Conservation (phyloP, 2,329 filamentous ascomycete genomes). For the Ophiocordyceps camponoti-saundersi region DNA sequence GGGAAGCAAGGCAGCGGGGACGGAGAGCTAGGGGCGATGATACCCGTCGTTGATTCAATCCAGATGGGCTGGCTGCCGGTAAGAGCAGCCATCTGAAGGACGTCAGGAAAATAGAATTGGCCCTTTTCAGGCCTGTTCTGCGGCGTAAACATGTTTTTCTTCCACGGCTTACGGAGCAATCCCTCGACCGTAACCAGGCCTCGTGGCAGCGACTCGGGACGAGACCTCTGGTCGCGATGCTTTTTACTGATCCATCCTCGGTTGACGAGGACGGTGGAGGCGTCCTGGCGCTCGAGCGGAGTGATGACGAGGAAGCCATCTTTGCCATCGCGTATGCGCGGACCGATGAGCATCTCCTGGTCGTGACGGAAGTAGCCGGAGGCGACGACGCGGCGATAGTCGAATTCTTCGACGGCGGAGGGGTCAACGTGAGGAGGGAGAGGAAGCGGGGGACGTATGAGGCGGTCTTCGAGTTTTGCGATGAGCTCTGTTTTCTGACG, state of each 20-base stretch:
- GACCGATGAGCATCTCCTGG: conserved; percentile 90
- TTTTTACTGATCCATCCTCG: conserved; percentile 83
- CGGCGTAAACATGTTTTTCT: conserved; percentile 96
- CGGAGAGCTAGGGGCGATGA: conserved; percentile 5
- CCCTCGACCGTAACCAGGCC: conserved; percentile 70
- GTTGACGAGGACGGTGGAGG: conserved; percentile 68
- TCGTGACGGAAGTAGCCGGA: conserved; percentile 66
- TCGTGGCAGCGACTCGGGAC: conserved; percentile 46
- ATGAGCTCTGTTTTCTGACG: conserved; percentile 89
- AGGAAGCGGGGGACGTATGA: conserved; percentile 71
- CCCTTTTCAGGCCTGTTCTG: conserved; percentile 68
- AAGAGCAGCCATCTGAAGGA: conserved; percentile 73
- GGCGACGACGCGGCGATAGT: conserved; percentile 71
- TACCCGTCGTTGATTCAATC: conserved; percentile 93
- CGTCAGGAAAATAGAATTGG: conserved; percentile 91
- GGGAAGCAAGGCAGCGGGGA: neutral
- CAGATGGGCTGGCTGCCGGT: conserved; percentile 77
- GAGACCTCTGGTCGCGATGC: conserved; percentile 45
- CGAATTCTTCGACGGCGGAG: conserved; percentile 69
- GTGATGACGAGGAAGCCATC: conserved; percentile 88
- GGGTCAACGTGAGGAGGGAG: conserved; percentile 73
- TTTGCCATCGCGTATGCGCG: conserved; percentile 73
- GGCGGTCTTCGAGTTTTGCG: conserved; percentile 78
- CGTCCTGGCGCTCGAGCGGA: conserved; percentile 57
- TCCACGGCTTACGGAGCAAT: conserved; percentile 73